Evolutionary conservation across 2,329 filamentous ascomycete genomes (phyloP), one percentile per base, ranked within the genome.

Genomic region (Fusarium succisae): DNA sequence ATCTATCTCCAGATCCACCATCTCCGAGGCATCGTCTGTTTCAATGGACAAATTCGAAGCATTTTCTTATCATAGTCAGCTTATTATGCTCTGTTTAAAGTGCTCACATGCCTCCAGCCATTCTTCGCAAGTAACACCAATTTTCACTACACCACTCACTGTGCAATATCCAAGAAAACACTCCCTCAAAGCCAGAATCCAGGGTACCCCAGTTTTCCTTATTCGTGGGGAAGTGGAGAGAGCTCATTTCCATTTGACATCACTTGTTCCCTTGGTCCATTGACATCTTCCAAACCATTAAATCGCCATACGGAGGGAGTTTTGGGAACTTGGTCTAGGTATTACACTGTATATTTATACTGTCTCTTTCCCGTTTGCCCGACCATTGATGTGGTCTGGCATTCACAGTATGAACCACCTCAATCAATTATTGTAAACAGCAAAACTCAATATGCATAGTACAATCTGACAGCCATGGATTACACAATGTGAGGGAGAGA

Each of bases 151-250:
- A 47, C 24, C 18, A 47, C 44, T 28, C 18, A 47, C 44, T 28
- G 22, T 28, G 20, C 20, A 20, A n/a, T 17, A 28, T 37, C 8
- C 15, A 24, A 26, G 12, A 35, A 24, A 20, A 35, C 30, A 20
- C n/a, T 18, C 14, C 13, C 12, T 24, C 17, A 37, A 53, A 26
- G 18, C n/a, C 50, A 26, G 11, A 35, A 28, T 32, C 38, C 57
- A 70, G 15, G 28, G 20, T n/a, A 35, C 60, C 61, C 70, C 70
- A 39, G 48, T 41, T 63, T 71, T 54, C 26, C 59, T 48, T 28
- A 28, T 38, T 50, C 66, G 59, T 38, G 70, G 57, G 63, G 66
- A 73, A 72, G 70, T 72, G 70, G 70, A 67, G 70, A 66, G 71
- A 66, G 48, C 62, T 44, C 41, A 28, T n/a, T 35, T 22, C 41